Conservation (phyloP, 257 asterid species). For the Fraxinus cuspidata region DNA sequence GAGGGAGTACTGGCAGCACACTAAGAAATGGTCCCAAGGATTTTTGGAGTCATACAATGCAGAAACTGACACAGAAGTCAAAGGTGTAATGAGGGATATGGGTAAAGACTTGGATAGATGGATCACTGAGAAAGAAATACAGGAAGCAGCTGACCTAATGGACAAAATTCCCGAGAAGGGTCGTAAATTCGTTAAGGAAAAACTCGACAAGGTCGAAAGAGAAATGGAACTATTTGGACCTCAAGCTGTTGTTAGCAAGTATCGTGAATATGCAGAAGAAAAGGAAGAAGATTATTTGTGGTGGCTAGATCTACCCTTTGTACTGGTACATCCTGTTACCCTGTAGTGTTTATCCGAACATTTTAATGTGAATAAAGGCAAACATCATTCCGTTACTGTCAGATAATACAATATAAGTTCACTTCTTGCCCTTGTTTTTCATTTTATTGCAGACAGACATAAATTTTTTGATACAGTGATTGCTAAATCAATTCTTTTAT, state of each 20-base stretch:
- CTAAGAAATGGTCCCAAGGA: conserved; percentile 93
- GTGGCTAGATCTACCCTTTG: conserved; percentile 93
- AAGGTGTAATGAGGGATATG: conserved; percentile 69
- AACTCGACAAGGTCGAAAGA: conserved; percentile 79
- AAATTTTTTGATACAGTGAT: neutral
- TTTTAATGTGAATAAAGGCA: conserved; percentile 3
- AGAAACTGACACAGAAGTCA: conserved; percentile 81
- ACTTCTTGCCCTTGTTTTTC: neutral
- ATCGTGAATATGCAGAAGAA: conserved; percentile 81
- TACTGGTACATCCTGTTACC: conserved; percentile 53
- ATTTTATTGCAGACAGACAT: neutral
- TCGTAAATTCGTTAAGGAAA: conserved; percentile 53
- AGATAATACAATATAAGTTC: neutral
- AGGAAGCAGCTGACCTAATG: conserved; percentile 81
- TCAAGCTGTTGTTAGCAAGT: conserved; percentile 93
- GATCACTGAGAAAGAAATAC: conserved; percentile 90
- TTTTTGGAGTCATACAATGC: conserved; percentile 78
- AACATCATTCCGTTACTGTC: conserved; percentile 2
- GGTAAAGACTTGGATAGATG: conserved; percentile 96
- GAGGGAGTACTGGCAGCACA: conserved; percentile 91
- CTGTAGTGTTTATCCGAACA: conserved; percentile 4
- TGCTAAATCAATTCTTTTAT: conserved; percentile 15
- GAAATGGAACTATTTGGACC: conserved; percentile 95
- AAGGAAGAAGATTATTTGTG: conserved; percentile 87
- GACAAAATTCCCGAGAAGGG: conserved; percentile 77